Evolutionary conservation across 2,329 filamentous ascomycete species (phyloP).

Genomic region (Alternaria novae-zelandiae): DNA sequence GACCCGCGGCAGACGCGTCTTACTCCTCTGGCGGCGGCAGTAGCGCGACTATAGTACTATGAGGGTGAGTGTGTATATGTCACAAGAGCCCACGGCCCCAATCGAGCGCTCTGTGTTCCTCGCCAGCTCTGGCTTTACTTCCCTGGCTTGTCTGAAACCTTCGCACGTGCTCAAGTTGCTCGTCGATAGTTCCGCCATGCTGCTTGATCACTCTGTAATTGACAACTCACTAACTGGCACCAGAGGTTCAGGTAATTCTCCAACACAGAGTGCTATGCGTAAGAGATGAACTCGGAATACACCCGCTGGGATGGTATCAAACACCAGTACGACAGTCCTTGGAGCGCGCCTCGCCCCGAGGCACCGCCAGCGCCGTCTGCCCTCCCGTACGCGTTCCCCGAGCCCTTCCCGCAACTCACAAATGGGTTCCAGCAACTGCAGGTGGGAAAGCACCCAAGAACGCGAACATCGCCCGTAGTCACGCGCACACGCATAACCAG

Average conservation of each 20-base stretch:
- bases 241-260: conserved; percentile 27
- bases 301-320: conserved; percentile 42
- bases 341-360: conserved; percentile 31
- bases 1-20: conserved; percentile 27
- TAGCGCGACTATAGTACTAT: conserved; percentile 37
- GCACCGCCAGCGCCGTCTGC: conserved; percentile 28
- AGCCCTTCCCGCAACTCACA: conserved; percentile 30
- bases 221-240: conserved; percentile 33
- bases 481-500: conserved; percentile 45
- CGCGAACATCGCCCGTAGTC: conserved; percentile 42
- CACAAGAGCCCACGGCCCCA: conserved; percentile 23
- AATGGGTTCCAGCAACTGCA: conserved; percentile 37
- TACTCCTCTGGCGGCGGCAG: conserved; percentile 21
- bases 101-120: conserved; percentile 14
- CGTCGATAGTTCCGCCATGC: conserved; percentile 12
- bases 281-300: conserved; percentile 48
- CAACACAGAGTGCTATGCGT: conserved; percentile 41
- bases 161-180: conserved; percentile 11
- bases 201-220: background rate
- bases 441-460: conserved; percentile 33
- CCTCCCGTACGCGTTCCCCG: conserved; percentile 36
- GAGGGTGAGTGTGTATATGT: conserved; percentile 45
- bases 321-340: conserved; percentile 40
- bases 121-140: conserved; percentile 13
- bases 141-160: conserved; percentile 6